A percentile compares a stretch with the other conserved stretches of the same genome.
Evolutionary conservation across 2,329 filamentous ascomycete genomes (phyloP).

Genomic region (Talaromyces rugulosus): DNA sequence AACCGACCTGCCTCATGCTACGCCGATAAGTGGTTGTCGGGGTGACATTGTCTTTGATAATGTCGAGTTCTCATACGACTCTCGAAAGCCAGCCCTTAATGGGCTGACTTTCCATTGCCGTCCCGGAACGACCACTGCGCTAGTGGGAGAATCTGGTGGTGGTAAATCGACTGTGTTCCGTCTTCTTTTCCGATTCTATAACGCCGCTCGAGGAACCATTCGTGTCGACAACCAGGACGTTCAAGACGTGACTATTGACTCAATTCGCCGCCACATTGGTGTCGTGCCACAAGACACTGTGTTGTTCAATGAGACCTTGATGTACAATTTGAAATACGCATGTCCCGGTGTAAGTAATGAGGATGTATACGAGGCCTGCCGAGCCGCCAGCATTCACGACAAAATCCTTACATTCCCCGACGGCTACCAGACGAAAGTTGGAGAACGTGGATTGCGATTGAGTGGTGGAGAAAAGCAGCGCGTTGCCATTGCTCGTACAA

Average conservation of each 20-base stretch:
- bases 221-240: slow-evolving; percentile 81
- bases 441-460: slow-evolving; percentile 79
- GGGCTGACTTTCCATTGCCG: slow-evolving; percentile 79
- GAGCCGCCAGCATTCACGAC: slow-evolving; percentile 86
- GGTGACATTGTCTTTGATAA: slow-evolving; percentile 84
- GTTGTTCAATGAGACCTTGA: slow-evolving; percentile 87
- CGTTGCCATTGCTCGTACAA: slow-evolving; percentile 87
- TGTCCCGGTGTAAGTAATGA: slow-evolving; percentile 76
- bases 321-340: slow-evolving; percentile 92
- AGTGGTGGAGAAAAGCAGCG: slow-evolving; percentile 92
- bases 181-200: slow-evolving; percentile 94
- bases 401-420: slow-evolving; percentile 87
- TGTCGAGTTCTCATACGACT: slow-evolving; percentile 87
- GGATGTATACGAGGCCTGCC: slow-evolving; percentile 75
- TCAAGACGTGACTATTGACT: slow-evolving; percentile 84
- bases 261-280: slow-evolving; percentile 83
- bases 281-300: slow-evolving; percentile 97
- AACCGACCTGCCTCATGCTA: slow-evolving; percentile 66
- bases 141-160: slow-evolving; percentile 94
- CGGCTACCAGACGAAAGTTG: slow-evolving; percentile 83
- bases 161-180: slow-evolving; percentile 97
- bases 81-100: slow-evolving; percentile 76
- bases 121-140: slow-evolving; percentile 89
- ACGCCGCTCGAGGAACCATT: slow-evolving; percentile 73
- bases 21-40: slow-evolving; percentile 61